Evolutionary conservation across 1,284 basidiomycete species (phyloP).

Genomic region (Sanghuangporus sanghuang): DNA sequence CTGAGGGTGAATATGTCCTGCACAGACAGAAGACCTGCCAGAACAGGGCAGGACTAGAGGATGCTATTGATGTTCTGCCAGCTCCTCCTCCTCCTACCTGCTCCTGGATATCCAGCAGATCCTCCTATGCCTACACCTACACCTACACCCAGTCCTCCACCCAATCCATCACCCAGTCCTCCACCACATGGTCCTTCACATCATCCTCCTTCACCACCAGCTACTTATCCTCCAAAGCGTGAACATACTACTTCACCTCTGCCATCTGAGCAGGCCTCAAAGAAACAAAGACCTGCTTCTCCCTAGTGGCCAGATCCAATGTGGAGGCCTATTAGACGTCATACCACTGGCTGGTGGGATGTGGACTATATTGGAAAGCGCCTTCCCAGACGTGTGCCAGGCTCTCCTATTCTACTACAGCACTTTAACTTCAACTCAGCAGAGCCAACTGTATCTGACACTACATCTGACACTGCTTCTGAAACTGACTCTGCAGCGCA

Average conservation of each 20-base stretch:
- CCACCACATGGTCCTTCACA: conserved; percentile 9
- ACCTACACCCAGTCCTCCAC: background rate
- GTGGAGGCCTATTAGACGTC: background rate
- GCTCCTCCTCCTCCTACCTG: background rate
- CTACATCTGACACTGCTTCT: no score
- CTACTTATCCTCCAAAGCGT: background rate
- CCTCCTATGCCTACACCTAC: background rate
- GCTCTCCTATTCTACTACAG: no score
- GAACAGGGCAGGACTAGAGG: no score
- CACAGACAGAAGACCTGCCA: no score
- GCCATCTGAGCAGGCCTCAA: conserved; percentile 12
- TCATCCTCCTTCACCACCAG: background rate
- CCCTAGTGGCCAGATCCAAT: conserved; percentile 10
- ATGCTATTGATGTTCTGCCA: no score
- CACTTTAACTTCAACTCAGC: no score
- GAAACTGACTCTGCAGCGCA: no score
- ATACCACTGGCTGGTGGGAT: no score
- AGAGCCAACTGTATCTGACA: no score
- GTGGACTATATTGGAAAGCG: background rate
- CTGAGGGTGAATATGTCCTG: no score
- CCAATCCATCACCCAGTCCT: background rate
- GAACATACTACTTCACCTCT: conserved; percentile 21
- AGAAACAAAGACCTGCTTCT: conserved; percentile 16
- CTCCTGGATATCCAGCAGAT: background rate
- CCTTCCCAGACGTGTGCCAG: no score